Percentiles rank a stretch among this genome's conserved stretches.
Conservation (phyloP, 2,329 filamentous ascomycete species). For the Fusarium staphyleae region DNA sequence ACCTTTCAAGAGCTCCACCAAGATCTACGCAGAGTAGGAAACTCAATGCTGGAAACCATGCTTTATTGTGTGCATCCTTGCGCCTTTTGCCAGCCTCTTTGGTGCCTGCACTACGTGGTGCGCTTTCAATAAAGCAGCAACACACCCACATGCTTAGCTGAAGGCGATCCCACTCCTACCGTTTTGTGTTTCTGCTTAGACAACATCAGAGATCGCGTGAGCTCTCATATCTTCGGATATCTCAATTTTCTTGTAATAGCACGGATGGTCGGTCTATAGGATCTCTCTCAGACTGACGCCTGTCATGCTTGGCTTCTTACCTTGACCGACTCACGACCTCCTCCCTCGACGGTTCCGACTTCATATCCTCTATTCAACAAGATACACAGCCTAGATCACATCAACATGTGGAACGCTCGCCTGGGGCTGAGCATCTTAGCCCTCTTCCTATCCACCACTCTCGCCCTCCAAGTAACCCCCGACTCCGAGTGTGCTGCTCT, state of each 20-base stretch:
- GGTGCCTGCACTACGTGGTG: not conserved
- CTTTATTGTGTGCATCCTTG: constrained; percentile 1
- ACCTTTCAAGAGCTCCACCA: constrained; percentile 1
- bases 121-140: constrained; percentile 10
- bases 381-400: not conserved
- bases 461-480: constrained; percentile 56
- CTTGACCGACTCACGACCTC: not conserved
- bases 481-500: constrained; percentile 58
- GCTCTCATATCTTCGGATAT: no score
- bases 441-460: constrained; percentile 1
- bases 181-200: not conserved
- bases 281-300: no score
- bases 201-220: no score
- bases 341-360: not conserved
- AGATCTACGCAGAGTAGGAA: constrained; percentile 10
- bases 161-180: not conserved
- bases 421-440: constrained; percentile 2
- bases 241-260: no score
- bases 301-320: not conserved
- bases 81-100: not conserved
- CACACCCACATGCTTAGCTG: not conserved
- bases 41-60: constrained; percentile 8
- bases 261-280: no score
- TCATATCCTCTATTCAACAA: no score
- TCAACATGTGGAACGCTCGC: constrained; percentile 4